Evolutionary conservation across 2,329 filamentous ascomycete species (phyloP).

Genomic region (Ophiocordyceps camponoti-saundersi): DNA sequence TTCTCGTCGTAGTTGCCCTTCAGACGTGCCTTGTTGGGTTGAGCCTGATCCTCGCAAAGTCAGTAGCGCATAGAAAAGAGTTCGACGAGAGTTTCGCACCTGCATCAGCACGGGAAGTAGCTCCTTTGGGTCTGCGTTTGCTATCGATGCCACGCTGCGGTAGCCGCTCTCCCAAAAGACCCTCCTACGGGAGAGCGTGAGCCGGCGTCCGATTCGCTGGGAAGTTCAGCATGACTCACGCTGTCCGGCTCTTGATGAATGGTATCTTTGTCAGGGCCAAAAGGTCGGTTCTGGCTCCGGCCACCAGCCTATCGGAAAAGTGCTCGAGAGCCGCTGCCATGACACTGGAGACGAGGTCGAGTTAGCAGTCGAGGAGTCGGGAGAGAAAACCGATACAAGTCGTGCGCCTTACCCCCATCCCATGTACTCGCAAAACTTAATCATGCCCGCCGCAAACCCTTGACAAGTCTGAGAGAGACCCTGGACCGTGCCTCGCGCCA

Average conservation of each 20-base stretch:
- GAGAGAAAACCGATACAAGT: background rate
- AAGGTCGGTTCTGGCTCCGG: constrained; percentile 54
- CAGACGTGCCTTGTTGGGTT: constrained; percentile 45
- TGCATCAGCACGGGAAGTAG: constrained; percentile 57
- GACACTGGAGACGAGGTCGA: constrained; percentile 24
- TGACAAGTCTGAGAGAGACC: constrained; percentile 58
- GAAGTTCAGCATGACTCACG: constrained; percentile 20
- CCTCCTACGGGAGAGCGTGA: constrained; percentile 11
- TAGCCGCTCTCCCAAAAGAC: constrained; percentile 66
- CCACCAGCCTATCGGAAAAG: constrained; percentile 56
- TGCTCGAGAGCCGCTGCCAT: constrained; percentile 58
- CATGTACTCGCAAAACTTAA: constrained; percentile 67
- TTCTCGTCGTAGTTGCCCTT: constrained; percentile 38
- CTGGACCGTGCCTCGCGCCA: constrained; percentile 54
- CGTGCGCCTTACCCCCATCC: constrained; percentile 40
- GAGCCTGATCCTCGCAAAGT: constrained; percentile 27
- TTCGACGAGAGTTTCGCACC: constrained; percentile 17
- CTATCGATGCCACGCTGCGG: constrained; percentile 47
- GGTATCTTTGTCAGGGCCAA: constrained; percentile 54
- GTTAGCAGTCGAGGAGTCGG: background rate
- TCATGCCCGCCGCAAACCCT: constrained; percentile 62
- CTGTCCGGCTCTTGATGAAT: constrained; percentile 63
- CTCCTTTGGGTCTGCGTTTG: constrained; percentile 51
- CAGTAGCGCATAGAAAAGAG: background rate
- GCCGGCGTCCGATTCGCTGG: constrained; percentile 1